A percentile compares a stretch with the other conserved stretches of the same genome.
These are phyloP conservation scores for Beauveria caledonica DNA, from an alignment of 2,329 filamentous ascomycete species.

Conservation along the genomic window DNA sequence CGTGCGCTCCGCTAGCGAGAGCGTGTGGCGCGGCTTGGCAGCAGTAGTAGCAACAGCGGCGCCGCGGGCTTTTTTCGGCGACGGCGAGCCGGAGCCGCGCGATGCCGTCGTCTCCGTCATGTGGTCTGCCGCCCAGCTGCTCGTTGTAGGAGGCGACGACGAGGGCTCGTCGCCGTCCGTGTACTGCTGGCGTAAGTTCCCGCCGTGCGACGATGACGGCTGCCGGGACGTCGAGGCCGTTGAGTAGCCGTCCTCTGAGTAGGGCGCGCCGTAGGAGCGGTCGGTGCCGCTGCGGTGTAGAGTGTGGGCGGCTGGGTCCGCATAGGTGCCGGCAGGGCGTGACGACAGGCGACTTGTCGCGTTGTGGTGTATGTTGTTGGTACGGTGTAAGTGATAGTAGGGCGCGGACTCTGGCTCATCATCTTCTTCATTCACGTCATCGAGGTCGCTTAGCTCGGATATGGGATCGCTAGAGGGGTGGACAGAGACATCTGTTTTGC, in stretches of 20 bases:
- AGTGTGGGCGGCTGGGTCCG: constrained; percentile 5
- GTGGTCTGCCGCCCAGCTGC: neutral
- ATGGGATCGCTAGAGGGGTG: constrained; percentile 23
- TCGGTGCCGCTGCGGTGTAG: neutral
- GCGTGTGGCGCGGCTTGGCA: constrained; percentile 40
- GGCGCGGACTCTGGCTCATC: constrained; percentile 14
- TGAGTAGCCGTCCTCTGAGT: constrained; percentile 7
- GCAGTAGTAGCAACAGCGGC: too few relatives aligned
- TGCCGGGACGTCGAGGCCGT: neutral
- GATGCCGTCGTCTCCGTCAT: neutral
- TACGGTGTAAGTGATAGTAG: constrained; percentile 2
- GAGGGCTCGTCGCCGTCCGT: neutral
- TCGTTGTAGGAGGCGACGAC: neutral
- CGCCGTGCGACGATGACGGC: neutral
- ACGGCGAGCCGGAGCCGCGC: constrained; percentile 37
- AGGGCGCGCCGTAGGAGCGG: neutral
- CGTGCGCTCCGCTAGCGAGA: constrained; percentile 70
- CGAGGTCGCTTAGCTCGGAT: constrained; percentile 36
- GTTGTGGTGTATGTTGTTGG: neutral
- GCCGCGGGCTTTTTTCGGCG: constrained; percentile 38
- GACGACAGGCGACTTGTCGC: neutral
- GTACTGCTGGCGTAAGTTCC: constrained; percentile 1
- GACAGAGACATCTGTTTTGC: neutral
- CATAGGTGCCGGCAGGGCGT: constrained; percentile 1
- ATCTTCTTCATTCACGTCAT: constrained; percentile 43